phyloP scores from a whole-genome alignment of 352 stramenopile genomes.

The Globisporangium camurandrum region DNA sequence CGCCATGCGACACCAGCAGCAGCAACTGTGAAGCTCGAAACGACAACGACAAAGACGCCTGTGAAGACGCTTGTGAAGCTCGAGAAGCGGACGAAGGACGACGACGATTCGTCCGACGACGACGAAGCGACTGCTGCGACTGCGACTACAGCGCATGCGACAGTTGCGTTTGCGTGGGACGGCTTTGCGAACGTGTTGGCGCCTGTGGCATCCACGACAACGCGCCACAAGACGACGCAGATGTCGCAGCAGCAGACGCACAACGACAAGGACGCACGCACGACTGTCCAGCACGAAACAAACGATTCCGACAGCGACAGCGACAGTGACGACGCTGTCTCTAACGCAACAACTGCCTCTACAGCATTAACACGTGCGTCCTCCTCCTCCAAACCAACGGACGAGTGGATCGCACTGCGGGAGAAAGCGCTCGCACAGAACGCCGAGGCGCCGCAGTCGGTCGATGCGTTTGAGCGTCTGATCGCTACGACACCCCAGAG shows the following conservation, averaged over 20 bases:
- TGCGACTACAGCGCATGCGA: constrained; percentile 9
- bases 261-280: too few species aligned
- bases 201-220: constrained; percentile 17
- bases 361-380: too few species aligned
- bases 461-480: constrained; percentile 93
- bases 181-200: constrained; percentile 72
- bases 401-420: constrained; percentile 91
- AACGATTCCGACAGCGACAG: constrained; percentile 20
- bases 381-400: constrained; percentile 54
- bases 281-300: too few species aligned
- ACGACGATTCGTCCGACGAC: constrained; percentile 60
- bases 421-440: constrained; percentile 91
- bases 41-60: constrained; percentile 38
- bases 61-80: constrained; percentile 39
- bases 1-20: neutral
- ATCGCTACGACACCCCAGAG: constrained; percentile 91
- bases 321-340: constrained; percentile 37
- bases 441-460: constrained; percentile 88
- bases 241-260: constrained; percentile 1
- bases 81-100: too few species aligned
- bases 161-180: constrained; percentile 83
- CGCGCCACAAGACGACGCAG: constrained; percentile 34
- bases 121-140: constrained; percentile 23
- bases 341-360: constrained; percentile 25
- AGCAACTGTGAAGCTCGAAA: constrained; percentile 13